A percentile compares a stretch with the other conserved stretches of the same genome.
phyloP scores from a whole-genome alignment of 208 protist species.

The Crithidia expoeki region DNA sequence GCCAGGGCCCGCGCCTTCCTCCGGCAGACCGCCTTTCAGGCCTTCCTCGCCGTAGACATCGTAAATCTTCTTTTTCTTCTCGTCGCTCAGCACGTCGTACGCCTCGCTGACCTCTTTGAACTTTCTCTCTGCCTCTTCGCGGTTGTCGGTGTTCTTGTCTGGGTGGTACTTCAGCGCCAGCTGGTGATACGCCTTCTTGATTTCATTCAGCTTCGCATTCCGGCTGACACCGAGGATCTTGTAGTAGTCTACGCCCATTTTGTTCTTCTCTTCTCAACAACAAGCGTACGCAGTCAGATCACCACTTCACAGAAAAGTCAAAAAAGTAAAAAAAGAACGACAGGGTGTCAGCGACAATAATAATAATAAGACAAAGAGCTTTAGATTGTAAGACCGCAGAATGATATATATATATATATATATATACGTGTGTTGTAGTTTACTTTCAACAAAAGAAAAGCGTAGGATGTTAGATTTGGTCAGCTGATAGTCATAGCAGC shows the following conservation, averaged over 20 bases:
- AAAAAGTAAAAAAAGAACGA: conserved; percentile 4
- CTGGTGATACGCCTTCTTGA: conserved; percentile 93
- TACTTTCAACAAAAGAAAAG: too few species aligned
- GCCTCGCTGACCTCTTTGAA: conserved; percentile 96
- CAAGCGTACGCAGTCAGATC: neutral
- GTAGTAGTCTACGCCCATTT: conserved; percentile 89
- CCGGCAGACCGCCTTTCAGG: conserved; percentile 86
- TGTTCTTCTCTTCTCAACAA: neutral
- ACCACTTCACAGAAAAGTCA: neutral
- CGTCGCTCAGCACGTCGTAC: conserved; percentile 97
- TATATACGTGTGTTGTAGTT: too few species aligned
- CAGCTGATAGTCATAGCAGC: too few species aligned
- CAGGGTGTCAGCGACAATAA: too few species aligned
- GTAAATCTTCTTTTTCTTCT: conserved; percentile 97
- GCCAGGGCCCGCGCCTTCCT: conserved; percentile 64
- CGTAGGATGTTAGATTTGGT: too few species aligned
- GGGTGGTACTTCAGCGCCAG: conserved; percentile 93
- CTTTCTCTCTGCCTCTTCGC: conserved; percentile 84
- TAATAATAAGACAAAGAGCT: too few species aligned
- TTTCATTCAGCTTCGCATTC: conserved; percentile 77
- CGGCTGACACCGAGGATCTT: conserved; percentile 76
- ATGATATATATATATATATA: too few species aligned
- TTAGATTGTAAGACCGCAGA: too few species aligned
- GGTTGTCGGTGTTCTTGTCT: conserved; percentile 91
- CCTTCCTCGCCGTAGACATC: conserved; percentile 98